Evolutionary conservation across 2,329 filamentous ascomycete genomes (phyloP).

Genomic region (Trichothecium roseum): DNA sequence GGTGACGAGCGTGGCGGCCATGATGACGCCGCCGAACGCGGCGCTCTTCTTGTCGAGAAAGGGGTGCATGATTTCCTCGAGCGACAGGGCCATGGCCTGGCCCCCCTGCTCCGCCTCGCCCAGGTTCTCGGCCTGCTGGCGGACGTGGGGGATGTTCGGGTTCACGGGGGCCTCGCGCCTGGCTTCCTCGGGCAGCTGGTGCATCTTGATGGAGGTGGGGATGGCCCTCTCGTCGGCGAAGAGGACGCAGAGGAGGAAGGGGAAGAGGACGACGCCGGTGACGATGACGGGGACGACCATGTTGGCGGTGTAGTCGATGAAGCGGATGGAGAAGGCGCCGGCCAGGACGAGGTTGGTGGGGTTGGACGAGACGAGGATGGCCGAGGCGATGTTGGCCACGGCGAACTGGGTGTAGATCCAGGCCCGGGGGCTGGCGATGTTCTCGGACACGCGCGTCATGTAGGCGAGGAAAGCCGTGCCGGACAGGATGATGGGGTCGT

Average conservation of each 20-base stretch:
- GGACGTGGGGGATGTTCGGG: constrained; percentile 59
- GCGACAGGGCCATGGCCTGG: constrained; percentile 29
- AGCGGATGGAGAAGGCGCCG: constrained; percentile 61
- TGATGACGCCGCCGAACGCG: constrained; percentile 51
- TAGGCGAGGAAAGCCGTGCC: constrained; percentile 68
- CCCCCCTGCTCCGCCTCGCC: not conserved
- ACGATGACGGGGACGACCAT: constrained; percentile 63
- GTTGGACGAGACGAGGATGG: constrained; percentile 68
- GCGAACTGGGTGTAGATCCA: constrained; percentile 68
- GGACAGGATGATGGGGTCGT: constrained; percentile 65
- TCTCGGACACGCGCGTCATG: constrained; percentile 65
- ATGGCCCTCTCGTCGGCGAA: constrained; percentile 56
- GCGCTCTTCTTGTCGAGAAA: constrained; percentile 60
- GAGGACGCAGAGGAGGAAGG: constrained; percentile 58
- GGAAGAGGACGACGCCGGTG: constrained; percentile 59
- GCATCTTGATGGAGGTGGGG: constrained; percentile 55
- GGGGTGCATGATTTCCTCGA: constrained; percentile 68
- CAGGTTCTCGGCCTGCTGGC: constrained; percentile 42
- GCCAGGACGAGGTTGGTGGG: constrained; percentile 68
- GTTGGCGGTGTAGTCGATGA: constrained; percentile 66
- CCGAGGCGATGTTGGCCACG: constrained; percentile 62
- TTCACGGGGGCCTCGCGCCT: constrained; percentile 48
- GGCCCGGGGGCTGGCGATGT: constrained; percentile 59
- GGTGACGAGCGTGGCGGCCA: constrained; percentile 56
- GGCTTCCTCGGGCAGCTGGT: constrained; percentile 44